Percentiles rank a stretch among this genome's conserved stretches.
These are phyloP conservation scores for Aspergillus sp. DNA, from an alignment of 2,329 filamentous ascomycete species.

Conservation along the genomic window DNA sequence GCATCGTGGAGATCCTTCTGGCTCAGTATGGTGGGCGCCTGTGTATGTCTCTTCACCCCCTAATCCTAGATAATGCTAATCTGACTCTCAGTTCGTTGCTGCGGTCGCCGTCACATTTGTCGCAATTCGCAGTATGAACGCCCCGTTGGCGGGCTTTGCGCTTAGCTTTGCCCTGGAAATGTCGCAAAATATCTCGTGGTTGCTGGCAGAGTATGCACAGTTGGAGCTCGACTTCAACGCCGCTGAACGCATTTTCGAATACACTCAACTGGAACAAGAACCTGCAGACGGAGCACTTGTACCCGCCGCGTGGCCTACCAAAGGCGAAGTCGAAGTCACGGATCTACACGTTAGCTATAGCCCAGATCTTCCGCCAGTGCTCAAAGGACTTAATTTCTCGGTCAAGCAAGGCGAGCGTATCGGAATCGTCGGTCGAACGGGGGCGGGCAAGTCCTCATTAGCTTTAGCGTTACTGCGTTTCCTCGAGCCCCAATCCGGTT, in stretches of 20 bases:
- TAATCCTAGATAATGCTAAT: neutral
- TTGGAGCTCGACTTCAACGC: conserved; percentile 77
- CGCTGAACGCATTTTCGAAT: conserved; percentile 73
- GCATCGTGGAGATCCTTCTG: conserved; percentile 75
- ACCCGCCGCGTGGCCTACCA: conserved; percentile 72
- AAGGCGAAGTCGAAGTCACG: conserved; percentile 69
- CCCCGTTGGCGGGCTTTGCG: conserved; percentile 72
- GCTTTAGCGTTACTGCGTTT: conserved; percentile 77
- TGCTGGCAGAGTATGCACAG: conserved; percentile 63
- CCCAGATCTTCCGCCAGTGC: conserved; percentile 65
- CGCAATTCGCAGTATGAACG: conserved; percentile 60
- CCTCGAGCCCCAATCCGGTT: conserved; percentile 66
- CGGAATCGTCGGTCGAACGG: conserved; percentile 76
- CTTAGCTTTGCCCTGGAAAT: conserved; percentile 73
- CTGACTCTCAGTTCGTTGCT: conserved; percentile 60
- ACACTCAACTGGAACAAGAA: conserved; percentile 67
- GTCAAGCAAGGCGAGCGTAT: conserved; percentile 68
- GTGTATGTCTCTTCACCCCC: neutral
- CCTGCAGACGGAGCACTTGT: conserved; percentile 62
- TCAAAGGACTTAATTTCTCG: conserved; percentile 67
- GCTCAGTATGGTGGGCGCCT: conserved; percentile 62
- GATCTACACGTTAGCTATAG: conserved; percentile 71
- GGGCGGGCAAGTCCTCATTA: conserved; percentile 74
- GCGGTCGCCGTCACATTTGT: conserved; percentile 66
- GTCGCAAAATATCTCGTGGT: conserved; percentile 62